Evolutionary conservation across 345 rosid species (phyloP).

Genomic region (Viola odorata): DNA sequence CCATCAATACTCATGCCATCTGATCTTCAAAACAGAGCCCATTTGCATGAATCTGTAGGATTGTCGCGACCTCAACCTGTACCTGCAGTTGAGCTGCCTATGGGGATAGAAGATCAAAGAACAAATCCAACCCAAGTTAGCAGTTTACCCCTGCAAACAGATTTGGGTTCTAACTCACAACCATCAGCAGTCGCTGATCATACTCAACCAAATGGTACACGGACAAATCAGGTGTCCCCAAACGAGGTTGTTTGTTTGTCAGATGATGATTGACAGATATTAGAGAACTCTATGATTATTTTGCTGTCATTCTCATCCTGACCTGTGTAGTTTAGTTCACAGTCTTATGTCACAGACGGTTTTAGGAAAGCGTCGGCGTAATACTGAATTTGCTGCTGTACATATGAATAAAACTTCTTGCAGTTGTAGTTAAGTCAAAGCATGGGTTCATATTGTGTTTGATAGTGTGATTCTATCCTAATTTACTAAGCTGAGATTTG

Average conservation of each 20-base stretch:
- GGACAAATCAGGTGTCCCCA: neutral
- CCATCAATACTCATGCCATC: constrained; percentile 20
- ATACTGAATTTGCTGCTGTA: too few relatives aligned
- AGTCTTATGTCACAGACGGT: too few relatives aligned
- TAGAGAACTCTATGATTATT: too few relatives aligned
- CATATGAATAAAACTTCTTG: too few relatives aligned
- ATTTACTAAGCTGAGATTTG: too few relatives aligned
- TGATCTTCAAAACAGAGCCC: neutral
- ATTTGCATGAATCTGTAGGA: constrained; percentile 7
- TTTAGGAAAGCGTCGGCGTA: too few relatives aligned
- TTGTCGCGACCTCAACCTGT: constrained; percentile 13
- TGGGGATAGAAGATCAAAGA: constrained; percentile 16
- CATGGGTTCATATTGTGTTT: too few relatives aligned
- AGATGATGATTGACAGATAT: constrained; percentile 42
- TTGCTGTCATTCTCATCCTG: too few relatives aligned
- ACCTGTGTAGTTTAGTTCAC: too few relatives aligned
- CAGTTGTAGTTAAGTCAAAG: too few relatives aligned
- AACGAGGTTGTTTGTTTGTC: constrained; percentile 46
- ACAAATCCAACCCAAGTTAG: constrained; percentile 9
- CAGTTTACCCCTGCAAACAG: constrained; percentile 7
- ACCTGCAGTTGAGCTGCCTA: constrained; percentile 16
- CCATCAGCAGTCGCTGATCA: neutral
- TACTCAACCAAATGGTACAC: constrained; percentile 9
- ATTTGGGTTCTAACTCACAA: constrained; percentile 6
- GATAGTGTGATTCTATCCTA: too few relatives aligned